Percentiles rank a stretch among this genome's conserved stretches.
Conservation (phyloP, 306 rosid species). For the Vachellia pachyceras region DNA sequence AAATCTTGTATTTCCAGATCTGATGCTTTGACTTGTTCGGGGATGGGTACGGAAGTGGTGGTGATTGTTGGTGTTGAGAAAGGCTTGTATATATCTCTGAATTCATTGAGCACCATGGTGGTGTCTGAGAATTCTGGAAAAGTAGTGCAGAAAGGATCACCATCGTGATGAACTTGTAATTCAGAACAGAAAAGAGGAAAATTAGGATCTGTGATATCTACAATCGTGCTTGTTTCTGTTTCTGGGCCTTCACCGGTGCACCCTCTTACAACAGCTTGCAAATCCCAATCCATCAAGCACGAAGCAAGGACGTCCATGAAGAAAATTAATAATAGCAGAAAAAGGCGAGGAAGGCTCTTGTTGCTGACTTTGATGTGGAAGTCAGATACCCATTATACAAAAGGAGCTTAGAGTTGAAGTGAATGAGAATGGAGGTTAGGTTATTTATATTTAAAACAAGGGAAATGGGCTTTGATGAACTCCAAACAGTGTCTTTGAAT, state of each 20-base stretch:
- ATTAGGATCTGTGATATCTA: conserved; percentile 28
- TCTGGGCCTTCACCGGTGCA: conserved; percentile 34
- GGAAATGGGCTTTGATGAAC: neutral
- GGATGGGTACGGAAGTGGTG: conserved; percentile 46
- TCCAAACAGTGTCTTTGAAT: too few species aligned
- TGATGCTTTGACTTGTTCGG: conserved; percentile 45
- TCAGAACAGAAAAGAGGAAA: conserved; percentile 34
- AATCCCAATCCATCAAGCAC: conserved; percentile 84
- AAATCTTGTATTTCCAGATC: conserved; percentile 36
- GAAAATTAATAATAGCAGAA: too few species aligned
- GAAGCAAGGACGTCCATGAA: conserved; percentile 41
- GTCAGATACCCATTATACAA: conserved; percentile 28
- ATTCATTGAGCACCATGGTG: conserved; percentile 52
- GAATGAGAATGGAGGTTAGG: conserved; percentile 37
- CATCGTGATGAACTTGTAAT: conserved; percentile 46
- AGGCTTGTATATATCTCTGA: conserved; percentile 69
- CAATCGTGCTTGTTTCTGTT: neutral
- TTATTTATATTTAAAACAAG: conserved; percentile 25
- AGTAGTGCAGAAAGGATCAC: conserved; percentile 32
- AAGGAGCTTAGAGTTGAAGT: conserved; percentile 31
- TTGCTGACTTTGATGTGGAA: conserved; percentile 23
- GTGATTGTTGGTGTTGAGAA: conserved; percentile 50
- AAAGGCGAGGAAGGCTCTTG: too few species aligned
- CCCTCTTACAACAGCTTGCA: conserved; percentile 84
- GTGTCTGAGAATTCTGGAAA: conserved; percentile 61